A percentile compares a stretch with the other conserved stretches of the same genome.
Evolutionary conservation across 441 rosid species (phyloP).

Genomic region (Geranium incanum): DNA sequence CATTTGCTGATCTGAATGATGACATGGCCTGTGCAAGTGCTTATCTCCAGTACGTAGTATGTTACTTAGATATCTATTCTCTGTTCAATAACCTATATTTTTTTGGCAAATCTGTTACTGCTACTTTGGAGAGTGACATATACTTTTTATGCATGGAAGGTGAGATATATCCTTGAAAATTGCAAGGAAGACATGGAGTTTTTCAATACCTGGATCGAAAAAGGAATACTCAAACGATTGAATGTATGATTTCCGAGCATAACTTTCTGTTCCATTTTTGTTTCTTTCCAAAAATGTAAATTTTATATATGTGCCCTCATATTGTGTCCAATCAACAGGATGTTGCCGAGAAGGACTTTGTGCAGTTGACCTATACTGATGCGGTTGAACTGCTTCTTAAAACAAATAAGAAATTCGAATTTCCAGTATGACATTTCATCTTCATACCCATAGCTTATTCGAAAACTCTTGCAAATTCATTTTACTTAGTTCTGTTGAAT

Average conservation of each 20-base stretch:
- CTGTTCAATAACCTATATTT: constrained; percentile 18
- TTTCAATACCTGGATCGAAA: constrained; percentile 92
- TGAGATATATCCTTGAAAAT: constrained; percentile 68
- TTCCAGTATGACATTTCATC: constrained; percentile 46
- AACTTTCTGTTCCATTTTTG: constrained; percentile 14
- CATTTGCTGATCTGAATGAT: constrained; percentile 87
- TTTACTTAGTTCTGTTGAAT: background rate
- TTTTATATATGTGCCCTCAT: background rate
- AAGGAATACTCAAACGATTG: constrained; percentile 82
- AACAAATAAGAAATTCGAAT: constrained; percentile 77
- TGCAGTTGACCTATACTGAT: constrained; percentile 79
- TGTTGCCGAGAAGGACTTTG: constrained; percentile 80
- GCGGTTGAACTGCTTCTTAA: constrained; percentile 79
- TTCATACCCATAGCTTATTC: background rate
- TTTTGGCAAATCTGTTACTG: constrained; percentile 12
- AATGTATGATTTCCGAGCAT: constrained; percentile 51
- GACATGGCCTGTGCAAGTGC: constrained; percentile 99
- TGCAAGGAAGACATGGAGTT: constrained; percentile 98
- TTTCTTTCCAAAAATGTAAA: constrained; percentile 9
- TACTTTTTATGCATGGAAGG: constrained; percentile 38
- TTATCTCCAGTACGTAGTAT: constrained; percentile 99
- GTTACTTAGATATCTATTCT: constrained; percentile 53
- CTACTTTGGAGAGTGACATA: constrained; percentile 9
- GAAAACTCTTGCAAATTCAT: background rate
- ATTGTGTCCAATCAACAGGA: constrained; percentile 39